Evolutionary conservation across 139 green algal genomes (phyloP).

Genomic region (Tetradesmus lagerheimii): DNA sequence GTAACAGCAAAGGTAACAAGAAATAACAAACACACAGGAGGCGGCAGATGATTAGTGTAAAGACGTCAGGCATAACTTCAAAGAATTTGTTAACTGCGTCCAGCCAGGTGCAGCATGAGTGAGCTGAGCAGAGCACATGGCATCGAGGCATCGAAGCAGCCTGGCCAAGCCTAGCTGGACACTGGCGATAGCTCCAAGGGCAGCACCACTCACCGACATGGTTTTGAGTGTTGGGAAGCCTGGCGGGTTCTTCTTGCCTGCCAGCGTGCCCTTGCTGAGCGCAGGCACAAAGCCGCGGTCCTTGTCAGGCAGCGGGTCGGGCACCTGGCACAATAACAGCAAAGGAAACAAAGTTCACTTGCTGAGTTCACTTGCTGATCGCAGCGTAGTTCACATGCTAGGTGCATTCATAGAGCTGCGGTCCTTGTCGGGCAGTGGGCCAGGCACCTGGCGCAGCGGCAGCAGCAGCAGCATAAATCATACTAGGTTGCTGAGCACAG

Average conservation of each 20-base stretch:
- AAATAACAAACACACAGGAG: background rate
- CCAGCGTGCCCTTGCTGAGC: conserved; percentile 72
- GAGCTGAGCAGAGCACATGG: too few species aligned
- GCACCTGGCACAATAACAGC: conserved; percentile 53
- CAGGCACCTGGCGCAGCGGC: background rate
- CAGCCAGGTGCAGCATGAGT: too few species aligned
- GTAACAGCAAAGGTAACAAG: background rate
- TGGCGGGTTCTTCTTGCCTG: conserved; percentile 60
- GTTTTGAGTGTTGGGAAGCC: conserved; percentile 51
- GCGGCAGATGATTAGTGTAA: too few species aligned
- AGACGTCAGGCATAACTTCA: too few species aligned
- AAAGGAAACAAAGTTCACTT: too few species aligned
- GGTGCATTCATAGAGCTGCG: too few species aligned
- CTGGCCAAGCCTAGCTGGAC: too few species aligned
- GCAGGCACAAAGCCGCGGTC: conserved; percentile 78
- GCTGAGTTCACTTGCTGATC: background rate
- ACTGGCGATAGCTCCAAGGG: too few species aligned
- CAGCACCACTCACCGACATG: conserved; percentile 43
- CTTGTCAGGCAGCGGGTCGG: conserved; percentile 69
- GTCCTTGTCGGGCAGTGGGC: too few species aligned
- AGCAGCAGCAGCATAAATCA: background rate
- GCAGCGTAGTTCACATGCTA: too few species aligned
- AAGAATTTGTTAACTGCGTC: too few species aligned
- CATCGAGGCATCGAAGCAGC: too few species aligned
- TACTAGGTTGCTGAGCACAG: conserved; percentile 12